A percentile compares a stretch with the other conserved stretches of the same genome.
phyloP scores from a whole-genome alignment of 2,329 filamentous ascomycete species.

The Fusarium hainanense region DNA sequence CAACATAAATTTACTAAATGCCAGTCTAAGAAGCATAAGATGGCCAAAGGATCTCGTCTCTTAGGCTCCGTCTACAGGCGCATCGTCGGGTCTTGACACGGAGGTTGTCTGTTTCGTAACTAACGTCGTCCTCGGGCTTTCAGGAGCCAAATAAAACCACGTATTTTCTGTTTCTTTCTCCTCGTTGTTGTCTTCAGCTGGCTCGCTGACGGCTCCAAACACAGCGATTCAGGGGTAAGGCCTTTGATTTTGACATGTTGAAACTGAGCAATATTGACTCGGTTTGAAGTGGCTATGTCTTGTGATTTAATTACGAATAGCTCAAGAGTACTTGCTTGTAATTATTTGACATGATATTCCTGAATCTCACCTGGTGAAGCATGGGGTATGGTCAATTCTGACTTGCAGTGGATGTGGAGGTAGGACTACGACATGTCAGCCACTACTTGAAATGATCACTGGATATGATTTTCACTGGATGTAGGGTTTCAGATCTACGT shows the following conservation, averaged over 20 bases:
- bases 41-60: background rate
- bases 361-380: background rate
- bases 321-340: background rate
- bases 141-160: rapidly evolving
- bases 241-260: background rate
- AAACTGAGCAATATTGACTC: background rate
- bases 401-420: background rate
- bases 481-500: background rate
- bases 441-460: background rate
- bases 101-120: background rate
- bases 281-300: background rate
- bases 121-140: rapidly evolving
- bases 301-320: background rate
- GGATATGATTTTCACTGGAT: too few relatives aligned
- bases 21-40: background rate
- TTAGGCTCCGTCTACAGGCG: background rate
- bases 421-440: background rate
- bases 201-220: background rate
- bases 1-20: background rate
- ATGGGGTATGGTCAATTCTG: background rate
- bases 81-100: background rate
- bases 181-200: background rate
- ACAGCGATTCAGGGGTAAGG: background rate
- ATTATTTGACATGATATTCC: rapidly evolving
- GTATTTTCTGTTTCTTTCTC: background rate